Conservation (phyloP, 306 rosid species). For the Ammopiptanthus mongolicus region DNA sequence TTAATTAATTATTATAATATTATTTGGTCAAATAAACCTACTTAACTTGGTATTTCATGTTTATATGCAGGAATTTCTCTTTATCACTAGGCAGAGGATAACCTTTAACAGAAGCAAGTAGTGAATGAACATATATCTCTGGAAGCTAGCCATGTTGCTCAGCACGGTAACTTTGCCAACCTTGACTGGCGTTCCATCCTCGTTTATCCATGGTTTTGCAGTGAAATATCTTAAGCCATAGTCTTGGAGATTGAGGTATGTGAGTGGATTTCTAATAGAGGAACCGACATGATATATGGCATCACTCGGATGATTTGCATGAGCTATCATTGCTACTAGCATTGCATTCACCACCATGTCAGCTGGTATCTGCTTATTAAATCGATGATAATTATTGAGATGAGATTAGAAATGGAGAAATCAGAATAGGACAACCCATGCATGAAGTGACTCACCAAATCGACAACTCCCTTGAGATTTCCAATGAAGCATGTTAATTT, state of each 20-base stretch:
- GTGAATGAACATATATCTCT: constrained; percentile 61
- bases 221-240: constrained; percentile 46
- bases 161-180: constrained; percentile 42
- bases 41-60: too few relatives aligned
- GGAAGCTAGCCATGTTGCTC: constrained; percentile 58
- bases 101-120: constrained; percentile 66
- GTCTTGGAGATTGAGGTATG: constrained; percentile 34
- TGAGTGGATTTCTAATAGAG: constrained; percentile 43
- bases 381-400: neutral
- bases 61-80: too few relatives aligned
- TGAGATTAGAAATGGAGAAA: neutral
- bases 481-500: constrained; percentile 58
- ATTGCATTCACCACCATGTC: constrained; percentile 84
- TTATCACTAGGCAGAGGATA: neutral
- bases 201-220: constrained; percentile 60
- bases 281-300: constrained; percentile 68
- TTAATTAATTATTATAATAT: too few relatives aligned
- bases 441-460: constrained; percentile 48
- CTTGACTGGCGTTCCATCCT: constrained; percentile 58
- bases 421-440: neutral
- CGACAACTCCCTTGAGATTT: constrained; percentile 37
- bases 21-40: neutral
- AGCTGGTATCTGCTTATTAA: constrained; percentile 58
- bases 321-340: constrained; percentile 53
- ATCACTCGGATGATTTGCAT: constrained; percentile 40